Evolutionary conservation across 1,284 basidiomycete genomes (phyloP).

Genomic region (Termitomyces sp.): DNA sequence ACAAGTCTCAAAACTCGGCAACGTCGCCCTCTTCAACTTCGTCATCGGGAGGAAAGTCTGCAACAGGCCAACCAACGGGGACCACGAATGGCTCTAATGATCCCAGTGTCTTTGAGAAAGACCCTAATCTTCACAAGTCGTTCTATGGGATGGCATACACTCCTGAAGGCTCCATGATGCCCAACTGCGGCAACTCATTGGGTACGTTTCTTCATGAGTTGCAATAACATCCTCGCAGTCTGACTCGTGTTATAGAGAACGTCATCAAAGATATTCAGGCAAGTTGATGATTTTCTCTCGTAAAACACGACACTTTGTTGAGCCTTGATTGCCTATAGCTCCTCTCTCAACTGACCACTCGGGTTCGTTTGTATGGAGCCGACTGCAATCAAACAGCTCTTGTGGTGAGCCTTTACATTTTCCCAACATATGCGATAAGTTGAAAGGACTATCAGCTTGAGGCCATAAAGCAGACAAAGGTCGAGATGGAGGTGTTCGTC

Average conservation of each 20-base stretch:
- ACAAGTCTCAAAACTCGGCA: constrained; percentile 9
- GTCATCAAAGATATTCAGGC: constrained; percentile 46
- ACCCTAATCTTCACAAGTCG: constrained; percentile 50
- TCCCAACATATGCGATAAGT: background rate
- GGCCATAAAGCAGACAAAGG: constrained; percentile 78
- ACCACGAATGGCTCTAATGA: constrained; percentile 32
- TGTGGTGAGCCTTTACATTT: constrained; percentile 27
- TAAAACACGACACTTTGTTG: background rate
- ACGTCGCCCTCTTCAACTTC: constrained; percentile 13
- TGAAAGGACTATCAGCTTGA: constrained; percentile 29
- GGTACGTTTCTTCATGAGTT: constrained; percentile 21
- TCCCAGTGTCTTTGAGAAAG: constrained; percentile 55
- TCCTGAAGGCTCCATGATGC: constrained; percentile 48
- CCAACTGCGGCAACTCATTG: constrained; percentile 40
- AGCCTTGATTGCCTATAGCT: constrained; percentile 26
- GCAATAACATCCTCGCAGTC: background rate
- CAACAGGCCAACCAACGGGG: background rate
- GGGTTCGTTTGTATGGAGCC: constrained; percentile 42
- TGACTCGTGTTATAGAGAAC: constrained; percentile 12
- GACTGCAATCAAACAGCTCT: constrained; percentile 44
- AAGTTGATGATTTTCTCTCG: background rate
- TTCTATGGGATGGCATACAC: constrained; percentile 70
- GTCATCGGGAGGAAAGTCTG: background rate
- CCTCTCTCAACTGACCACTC: constrained; percentile 41
- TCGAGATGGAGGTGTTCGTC: constrained; percentile 80